phyloP scores from a whole-genome alignment of 2,329 filamentous ascomycete genomes.

The Ceratocystis eucalypticola region DNA sequence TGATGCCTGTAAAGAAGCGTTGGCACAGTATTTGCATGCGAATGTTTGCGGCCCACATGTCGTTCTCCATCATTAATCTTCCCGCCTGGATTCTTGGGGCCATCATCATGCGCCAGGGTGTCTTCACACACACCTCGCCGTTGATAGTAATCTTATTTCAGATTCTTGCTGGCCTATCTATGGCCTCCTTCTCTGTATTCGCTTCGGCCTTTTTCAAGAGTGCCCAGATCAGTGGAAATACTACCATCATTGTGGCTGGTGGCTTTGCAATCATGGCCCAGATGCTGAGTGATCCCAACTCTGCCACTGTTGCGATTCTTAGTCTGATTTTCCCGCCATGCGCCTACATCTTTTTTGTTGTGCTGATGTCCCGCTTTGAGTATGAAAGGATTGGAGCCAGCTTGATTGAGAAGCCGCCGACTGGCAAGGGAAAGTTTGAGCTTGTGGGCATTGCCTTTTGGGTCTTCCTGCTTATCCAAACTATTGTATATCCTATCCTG shows the following conservation, averaged over 20 bases:
- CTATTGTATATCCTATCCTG: conserved; percentile 60
- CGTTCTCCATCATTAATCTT: conserved; percentile 66
- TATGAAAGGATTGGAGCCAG: conserved; percentile 44
- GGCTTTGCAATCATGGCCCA: conserved; percentile 73
- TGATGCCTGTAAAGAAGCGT: conserved; percentile 63
- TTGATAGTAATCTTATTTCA: conserved; percentile 61
- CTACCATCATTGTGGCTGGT: conserved; percentile 56
- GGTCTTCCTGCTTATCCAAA: conserved; percentile 65
- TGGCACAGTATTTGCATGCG: conserved; percentile 70
- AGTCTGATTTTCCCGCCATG: conserved; percentile 73
- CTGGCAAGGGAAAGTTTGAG: conserved; percentile 43
- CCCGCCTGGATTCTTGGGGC: conserved; percentile 73
- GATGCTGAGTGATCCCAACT: conserved; percentile 48
- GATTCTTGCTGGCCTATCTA: conserved; percentile 59
- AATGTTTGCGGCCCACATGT: conserved; percentile 64
- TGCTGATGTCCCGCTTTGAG: conserved; percentile 66
- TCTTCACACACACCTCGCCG: conserved; percentile 51
- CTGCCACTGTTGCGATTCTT: conserved; percentile 52
- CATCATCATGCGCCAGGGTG: conserved; percentile 46
- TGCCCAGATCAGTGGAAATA: conserved; percentile 76
- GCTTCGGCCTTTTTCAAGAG: conserved; percentile 74
- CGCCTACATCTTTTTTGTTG: conserved; percentile 72
- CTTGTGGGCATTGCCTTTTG: conserved; percentile 64
- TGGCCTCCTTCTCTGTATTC: conserved; percentile 69
- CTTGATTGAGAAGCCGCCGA: conserved; percentile 47